These are phyloP conservation scores for Xylaria palmicola DNA, from an alignment of 495 filamentous ascomycete genomes.

Conservation along the genomic window DNA sequence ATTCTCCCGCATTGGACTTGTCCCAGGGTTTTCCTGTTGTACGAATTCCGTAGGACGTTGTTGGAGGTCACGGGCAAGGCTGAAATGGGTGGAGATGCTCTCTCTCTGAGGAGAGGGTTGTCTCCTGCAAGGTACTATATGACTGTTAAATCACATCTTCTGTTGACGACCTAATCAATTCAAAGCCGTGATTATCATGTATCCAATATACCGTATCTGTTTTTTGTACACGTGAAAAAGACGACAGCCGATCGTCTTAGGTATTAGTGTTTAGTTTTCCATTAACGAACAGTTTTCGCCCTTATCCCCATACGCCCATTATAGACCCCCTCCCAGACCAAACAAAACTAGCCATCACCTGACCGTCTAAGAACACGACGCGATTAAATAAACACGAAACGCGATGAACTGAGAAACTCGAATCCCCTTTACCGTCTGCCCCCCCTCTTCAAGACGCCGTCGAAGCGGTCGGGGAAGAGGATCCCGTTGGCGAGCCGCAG, in stretches of 20 bases:
- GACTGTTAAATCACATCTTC: background rate
- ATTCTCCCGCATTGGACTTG: background rate
- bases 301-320: background rate
- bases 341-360: too few relatives aligned
- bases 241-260: background rate
- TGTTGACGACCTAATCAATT: background rate
- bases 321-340: background rate
- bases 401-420: too few relatives aligned
- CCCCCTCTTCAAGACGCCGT: conserved; percentile 24
- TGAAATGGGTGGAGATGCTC: background rate
- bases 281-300: background rate
- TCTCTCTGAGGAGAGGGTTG: background rate
- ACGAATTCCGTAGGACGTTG: background rate
- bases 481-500: conserved; percentile 42
- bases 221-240: background rate
- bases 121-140: background rate
- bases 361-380: background rate
- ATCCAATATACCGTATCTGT: background rate
- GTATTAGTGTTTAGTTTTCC: background rate
- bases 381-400: too few relatives aligned
- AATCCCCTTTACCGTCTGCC: conserved; percentile 1
- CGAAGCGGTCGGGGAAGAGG: conserved; percentile 46
- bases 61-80: background rate
- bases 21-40: background rate
- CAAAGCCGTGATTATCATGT: background rate